phyloP scores from a whole-genome alignment of 495 filamentous ascomycete genomes.

The Lasiosphaeria miniovina region DNA sequence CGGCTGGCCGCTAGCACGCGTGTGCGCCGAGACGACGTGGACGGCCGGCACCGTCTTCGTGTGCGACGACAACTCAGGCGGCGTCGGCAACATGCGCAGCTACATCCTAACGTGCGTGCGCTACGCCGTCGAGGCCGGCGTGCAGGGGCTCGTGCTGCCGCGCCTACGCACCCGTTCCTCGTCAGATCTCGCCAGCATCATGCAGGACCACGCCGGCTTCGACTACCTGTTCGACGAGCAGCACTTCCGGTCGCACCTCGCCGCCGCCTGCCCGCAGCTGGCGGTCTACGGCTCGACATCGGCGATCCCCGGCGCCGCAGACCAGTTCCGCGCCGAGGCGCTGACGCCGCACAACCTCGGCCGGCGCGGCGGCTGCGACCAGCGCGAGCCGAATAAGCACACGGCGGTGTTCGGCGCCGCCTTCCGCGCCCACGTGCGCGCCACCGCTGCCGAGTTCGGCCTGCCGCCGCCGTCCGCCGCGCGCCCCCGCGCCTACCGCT shows the following conservation, averaged over 20 bases:
- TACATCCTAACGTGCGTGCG: slow-evolving; percentile 51
- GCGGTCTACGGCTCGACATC: slow-evolving; percentile 33
- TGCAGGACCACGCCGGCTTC: slow-evolving; percentile 32
- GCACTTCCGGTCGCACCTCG: slow-evolving; percentile 39
- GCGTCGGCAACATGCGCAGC: slow-evolving; percentile 52
- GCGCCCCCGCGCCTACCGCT: slow-evolving; percentile 34
- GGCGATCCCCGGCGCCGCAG: slow-evolving; percentile 38
- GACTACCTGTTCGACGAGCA: slow-evolving; percentile 46
- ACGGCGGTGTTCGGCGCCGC: slow-evolving; percentile 39
- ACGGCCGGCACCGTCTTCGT: slow-evolving; percentile 41
- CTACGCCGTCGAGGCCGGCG: slow-evolving; percentile 50
- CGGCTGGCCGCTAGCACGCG: slow-evolving; percentile 44
- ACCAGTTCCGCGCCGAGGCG: slow-evolving; percentile 28
- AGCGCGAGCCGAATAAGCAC: slow-evolving; percentile 44
- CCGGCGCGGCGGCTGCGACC: slow-evolving; percentile 39
- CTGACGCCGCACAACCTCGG: slow-evolving; percentile 43
- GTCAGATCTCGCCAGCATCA: slow-evolving; percentile 32
- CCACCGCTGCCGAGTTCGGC: slow-evolving; percentile 25
- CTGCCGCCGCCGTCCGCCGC: slow-evolving; percentile 23
- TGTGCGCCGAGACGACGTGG: slow-evolving; percentile 40
- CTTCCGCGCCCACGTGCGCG: slow-evolving; percentile 29
- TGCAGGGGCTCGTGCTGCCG: slow-evolving; percentile 43
- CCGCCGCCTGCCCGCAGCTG: slow-evolving; percentile 39
- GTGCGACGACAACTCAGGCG: slow-evolving; percentile 53
- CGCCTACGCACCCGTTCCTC: slow-evolving; percentile 35